A percentile compares a stretch with the other conserved stretches of the same genome.
phyloP scores from a whole-genome alignment of 1,284 basidiomycete genomes.

The Retiboletus fuscus region DNA sequence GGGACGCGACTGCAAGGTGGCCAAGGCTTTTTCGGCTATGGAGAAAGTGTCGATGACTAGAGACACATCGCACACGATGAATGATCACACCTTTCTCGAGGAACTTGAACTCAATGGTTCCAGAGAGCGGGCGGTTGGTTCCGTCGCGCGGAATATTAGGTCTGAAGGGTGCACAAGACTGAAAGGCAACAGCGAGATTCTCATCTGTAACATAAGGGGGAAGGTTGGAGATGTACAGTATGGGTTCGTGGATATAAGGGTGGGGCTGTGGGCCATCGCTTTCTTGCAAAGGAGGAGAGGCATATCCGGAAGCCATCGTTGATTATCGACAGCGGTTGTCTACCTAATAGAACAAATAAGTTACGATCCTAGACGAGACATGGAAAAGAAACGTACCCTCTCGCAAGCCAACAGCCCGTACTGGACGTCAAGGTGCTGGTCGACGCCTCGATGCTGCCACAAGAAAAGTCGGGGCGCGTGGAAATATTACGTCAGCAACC shows the following conservation, averaged over 20 bases:
- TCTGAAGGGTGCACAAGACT: constrained; percentile 80
- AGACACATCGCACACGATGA: constrained; percentile 24
- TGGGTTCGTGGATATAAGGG: constrained; percentile 83
- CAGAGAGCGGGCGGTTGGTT: constrained; percentile 62
- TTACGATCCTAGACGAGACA: constrained; percentile 1
- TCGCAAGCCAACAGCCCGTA: constrained; percentile 47
- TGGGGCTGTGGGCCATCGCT: constrained; percentile 58
- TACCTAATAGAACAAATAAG: constrained; percentile 24
- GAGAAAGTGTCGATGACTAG: constrained; percentile 24
- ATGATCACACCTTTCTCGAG: constrained; percentile 74
- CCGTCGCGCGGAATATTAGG: constrained; percentile 77
- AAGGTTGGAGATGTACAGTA: constrained; percentile 80
- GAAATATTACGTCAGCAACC: constrained; percentile 51
- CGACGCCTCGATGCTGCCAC: constrained; percentile 37
- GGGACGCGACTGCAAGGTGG: constrained; percentile 80
- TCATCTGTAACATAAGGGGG: constrained; percentile 78
- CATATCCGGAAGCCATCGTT: constrained; percentile 54
- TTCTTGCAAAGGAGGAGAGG: constrained; percentile 49
- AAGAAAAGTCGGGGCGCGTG: constrained; percentile 49
- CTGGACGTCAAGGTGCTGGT: constrained; percentile 47
- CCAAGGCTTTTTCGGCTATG: constrained; percentile 88
- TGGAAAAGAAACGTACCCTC: constrained; percentile 36
- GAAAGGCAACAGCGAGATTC: constrained; percentile 76
- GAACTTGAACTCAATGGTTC: constrained; percentile 83
- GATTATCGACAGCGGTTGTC: constrained; percentile 46